Percentiles rank a stretch among this genome's conserved stretches.
phyloP scores from a whole-genome alignment of 805 yeast genomes.

The Sugiyamaella americana region DNA sequence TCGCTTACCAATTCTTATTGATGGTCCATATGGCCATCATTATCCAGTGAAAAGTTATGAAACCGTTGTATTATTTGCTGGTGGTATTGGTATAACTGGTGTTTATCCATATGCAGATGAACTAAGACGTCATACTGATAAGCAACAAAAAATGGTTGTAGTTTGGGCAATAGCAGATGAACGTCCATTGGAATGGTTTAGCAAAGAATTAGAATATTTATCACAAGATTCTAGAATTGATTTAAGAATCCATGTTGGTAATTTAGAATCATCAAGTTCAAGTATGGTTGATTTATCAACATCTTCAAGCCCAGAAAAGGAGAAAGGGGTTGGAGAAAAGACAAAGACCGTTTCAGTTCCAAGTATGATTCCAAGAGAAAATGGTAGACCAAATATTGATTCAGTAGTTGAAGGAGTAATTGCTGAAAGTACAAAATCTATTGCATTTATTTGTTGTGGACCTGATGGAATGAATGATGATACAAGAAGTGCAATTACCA shows the following conservation, averaged over 20 bases:
- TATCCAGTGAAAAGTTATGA: conserved; percentile 48
- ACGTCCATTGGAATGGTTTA: conserved; percentile 28
- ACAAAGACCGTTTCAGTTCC: background rate
- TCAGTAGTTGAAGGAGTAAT: conserved; percentile 48
- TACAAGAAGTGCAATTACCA: conserved; percentile 43
- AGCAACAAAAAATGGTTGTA: conserved; percentile 21
- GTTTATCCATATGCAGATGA: conserved; percentile 38
- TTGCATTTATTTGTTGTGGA: conserved; percentile 57
- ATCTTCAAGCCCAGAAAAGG: background rate
- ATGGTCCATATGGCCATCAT: conserved; percentile 68
- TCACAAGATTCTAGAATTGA: conserved; percentile 26
- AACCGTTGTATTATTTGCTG: conserved; percentile 56
- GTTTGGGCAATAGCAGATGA: conserved; percentile 30
- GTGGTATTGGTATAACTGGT: conserved; percentile 73
- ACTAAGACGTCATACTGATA: conserved; percentile 6
- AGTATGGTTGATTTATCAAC: background rate
- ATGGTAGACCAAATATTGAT: conserved; percentile 43
- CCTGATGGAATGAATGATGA: conserved; percentile 54
- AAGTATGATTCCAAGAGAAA: background rate
- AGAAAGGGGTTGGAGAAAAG: background rate
- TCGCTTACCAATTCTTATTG: conserved; percentile 33
- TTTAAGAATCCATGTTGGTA: conserved; percentile 31
- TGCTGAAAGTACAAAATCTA: conserved; percentile 37
- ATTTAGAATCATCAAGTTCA: conserved; percentile 1
- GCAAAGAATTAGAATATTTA: conserved; percentile 24